Percentiles rank a stretch among this genome's conserved stretches.
These are phyloP conservation scores for Wickerhamiella vanderwaltii DNA, from an alignment of 805 yeast genomes.

Conservation along the genomic window DNA sequence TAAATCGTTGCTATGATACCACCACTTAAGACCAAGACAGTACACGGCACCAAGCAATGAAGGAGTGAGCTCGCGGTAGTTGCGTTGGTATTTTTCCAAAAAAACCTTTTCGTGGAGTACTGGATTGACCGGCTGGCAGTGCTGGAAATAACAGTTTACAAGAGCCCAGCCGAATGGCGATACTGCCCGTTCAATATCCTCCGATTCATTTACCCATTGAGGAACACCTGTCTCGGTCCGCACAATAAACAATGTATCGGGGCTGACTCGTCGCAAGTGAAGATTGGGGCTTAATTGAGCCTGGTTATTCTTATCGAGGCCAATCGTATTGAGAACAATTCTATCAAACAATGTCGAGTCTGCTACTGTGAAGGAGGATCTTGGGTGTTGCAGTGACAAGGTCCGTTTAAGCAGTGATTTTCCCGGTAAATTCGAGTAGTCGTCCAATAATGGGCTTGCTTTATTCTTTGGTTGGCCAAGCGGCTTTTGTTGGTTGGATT, in stretches of 20 bases:
- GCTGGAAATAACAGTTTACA: conserved; percentile 61
- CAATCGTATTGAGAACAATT: conserved; percentile 50
- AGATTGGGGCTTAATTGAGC: conserved; percentile 56
- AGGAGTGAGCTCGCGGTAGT: conserved; percentile 85
- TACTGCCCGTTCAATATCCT: conserved; percentile 69
- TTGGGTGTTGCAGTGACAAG: conserved; percentile 68
- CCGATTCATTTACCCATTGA: conserved; percentile 65
- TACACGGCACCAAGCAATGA: conserved; percentile 87
- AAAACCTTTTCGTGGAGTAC: conserved; percentile 84
- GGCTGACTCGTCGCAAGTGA: conserved; percentile 67
- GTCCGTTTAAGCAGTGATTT: conserved; percentile 57
- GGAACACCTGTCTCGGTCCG: conserved; percentile 61
- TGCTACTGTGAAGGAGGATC: conserved; percentile 82
- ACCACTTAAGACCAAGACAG: conserved; percentile 80
- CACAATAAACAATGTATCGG: conserved; percentile 60
- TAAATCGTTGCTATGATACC: conserved; percentile 77
- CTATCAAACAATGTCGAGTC: conserved; percentile 77
- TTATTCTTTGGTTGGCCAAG: conserved; percentile 10
- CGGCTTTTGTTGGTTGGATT: conserved; percentile 21
- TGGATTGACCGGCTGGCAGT: conserved; percentile 86
- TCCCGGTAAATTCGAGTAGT: conserved; percentile 51
- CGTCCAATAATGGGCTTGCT: conserved; percentile 36
- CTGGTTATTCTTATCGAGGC: conserved; percentile 63
- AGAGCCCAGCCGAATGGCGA: conserved; percentile 82
- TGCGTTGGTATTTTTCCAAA: conserved; percentile 77